phyloP scores from a whole-genome alignment of 148 eudicot species.

The Oxyria digyna region DNA sequence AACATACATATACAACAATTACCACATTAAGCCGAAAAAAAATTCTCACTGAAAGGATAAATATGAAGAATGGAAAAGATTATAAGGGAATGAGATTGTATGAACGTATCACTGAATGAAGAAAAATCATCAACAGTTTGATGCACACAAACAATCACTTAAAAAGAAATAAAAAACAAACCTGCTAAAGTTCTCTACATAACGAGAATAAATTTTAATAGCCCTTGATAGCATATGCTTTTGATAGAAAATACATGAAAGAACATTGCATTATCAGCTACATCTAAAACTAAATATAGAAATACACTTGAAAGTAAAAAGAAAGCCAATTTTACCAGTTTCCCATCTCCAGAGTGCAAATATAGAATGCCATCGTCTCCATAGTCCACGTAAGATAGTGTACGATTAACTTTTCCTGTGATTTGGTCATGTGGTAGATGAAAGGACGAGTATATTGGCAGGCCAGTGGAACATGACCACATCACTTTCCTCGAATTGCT shows the following conservation, averaged over 20 bases:
- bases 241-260: not conserved
- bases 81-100: no score
- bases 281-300: not conserved
- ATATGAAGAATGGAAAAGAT: not conserved
- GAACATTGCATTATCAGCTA: not conserved
- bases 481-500: constrained; percentile 45
- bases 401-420: constrained; percentile 26
- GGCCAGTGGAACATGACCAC: constrained; percentile 86
- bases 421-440: constrained; percentile 39
- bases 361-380: constrained; percentile 82
- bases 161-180: not conserved
- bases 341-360: constrained; percentile 37
- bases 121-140: no score
- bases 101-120: no score
- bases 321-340: constrained; percentile 36
- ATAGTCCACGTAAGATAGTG: constrained; percentile 57
- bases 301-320: not conserved
- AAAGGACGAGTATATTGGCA: constrained; percentile 63
- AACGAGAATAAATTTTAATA: not conserved
- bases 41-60: not conserved
- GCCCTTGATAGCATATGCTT: not conserved
- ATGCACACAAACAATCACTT: not conserved
- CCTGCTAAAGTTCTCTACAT: not conserved
- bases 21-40: not conserved
- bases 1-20: not conserved